Evolutionary conservation across 768 basidiomycete genomes (phyloP), one percentile per base, ranked within the genome.

Genomic region (Lyophyllum semitale): DNA sequence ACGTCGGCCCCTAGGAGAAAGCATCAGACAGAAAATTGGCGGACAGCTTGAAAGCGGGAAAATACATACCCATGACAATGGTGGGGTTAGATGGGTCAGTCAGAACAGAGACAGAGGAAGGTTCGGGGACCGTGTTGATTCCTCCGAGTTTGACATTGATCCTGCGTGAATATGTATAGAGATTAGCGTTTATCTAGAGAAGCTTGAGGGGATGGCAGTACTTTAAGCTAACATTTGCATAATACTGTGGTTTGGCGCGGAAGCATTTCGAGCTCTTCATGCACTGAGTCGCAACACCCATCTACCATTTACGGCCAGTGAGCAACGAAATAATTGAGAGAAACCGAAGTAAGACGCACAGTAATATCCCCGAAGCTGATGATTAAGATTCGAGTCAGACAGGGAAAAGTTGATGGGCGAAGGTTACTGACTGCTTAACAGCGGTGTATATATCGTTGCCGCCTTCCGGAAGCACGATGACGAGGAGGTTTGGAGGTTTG

Each of bases 121-220:
- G 79, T 48, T 90, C 87, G 0, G 90, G 91, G 27, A 93, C 77
- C 1, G 84, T 82, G 65, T 93, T 93, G 66, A 92, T 88, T 1
- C 91, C 91, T 13, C 91, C 91, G 0, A 93, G 76, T 67, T 93
- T 93, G 18, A 91, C 91, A 57, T 93, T 93, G 61, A 93, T 78
- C 67, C 90, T 93, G 56, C 9, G 53, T 29, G 20, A 44, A 17
- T 18, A 22, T 20, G n/a, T n/a, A n/a, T n/a, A n/a, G n/a, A n/a
- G 22, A 23, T 33, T 49, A 53, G 54, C 23, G 20, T 53, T 54
- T 32, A 46, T 27, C 32, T 47, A 26, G 23, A 8, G 35, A 52
- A 13, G 23, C 41, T 11, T 40, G 35, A 38, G 17, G 9, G 23
- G 38, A 9, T 32, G 23, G 26, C 20, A 69, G 80, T 51, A 90